Conservation (phyloP, 306 rosid genomes). For the Medicago arabica region DNA sequence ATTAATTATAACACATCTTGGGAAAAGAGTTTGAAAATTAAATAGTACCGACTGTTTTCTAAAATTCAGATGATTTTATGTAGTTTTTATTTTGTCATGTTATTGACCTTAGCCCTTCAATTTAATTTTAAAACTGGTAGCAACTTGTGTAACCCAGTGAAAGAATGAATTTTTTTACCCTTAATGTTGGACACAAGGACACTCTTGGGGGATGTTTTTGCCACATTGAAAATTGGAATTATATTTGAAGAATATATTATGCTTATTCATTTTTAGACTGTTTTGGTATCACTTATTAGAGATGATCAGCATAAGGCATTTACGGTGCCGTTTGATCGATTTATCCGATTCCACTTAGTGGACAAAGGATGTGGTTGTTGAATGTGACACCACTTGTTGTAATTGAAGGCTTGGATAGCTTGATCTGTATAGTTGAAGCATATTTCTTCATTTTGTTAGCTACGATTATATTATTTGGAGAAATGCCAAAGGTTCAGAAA, state of each 20-base stretch:
- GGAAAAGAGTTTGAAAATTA: slow-evolving; percentile 9
- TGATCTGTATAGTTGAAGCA: slow-evolving; percentile 23
- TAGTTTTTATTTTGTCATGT: slow-evolving; percentile 9
- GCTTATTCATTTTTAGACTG: background rate
- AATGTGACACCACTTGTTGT: background rate
- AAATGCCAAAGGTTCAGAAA: slow-evolving; percentile 8
- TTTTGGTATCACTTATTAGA: background rate
- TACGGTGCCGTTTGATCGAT: background rate
- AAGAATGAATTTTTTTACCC: background rate
- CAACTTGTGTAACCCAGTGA: background rate
- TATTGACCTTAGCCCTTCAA: background rate
- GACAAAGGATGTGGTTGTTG: slow-evolving; percentile 3
- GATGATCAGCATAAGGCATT: background rate
- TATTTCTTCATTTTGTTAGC: background rate
- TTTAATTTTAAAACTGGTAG: background rate
- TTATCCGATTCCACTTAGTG: background rate
- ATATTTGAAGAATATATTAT: background rate
- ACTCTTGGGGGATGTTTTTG: background rate
- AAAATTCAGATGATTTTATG: background rate
- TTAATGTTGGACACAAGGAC: slow-evolving; percentile 17
- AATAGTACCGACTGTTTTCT: slow-evolving; percentile 4
- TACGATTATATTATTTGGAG: slow-evolving; percentile 30
- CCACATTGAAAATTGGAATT: background rate
- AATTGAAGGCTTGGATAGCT: slow-evolving; percentile 16
- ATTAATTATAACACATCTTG: background rate